Base-by-base conservation (phyloP, 371 early-diverging fungal species). In the Mortierella sp. region DNA sequence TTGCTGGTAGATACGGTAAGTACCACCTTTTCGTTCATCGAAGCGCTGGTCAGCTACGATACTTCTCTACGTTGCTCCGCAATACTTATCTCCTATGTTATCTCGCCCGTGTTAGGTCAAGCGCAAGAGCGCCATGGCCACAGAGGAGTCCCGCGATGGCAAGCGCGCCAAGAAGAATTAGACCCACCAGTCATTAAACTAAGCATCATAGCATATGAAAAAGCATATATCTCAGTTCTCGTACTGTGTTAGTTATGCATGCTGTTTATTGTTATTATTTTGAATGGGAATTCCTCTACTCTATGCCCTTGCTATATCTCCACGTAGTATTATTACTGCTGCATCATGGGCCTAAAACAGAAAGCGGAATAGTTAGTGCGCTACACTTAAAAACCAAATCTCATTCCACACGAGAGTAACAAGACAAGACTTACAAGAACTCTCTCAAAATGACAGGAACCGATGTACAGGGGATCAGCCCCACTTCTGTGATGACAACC, bases 401-500 rank as follows among this genome's bases (percentile, higher is more conserved):
- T 11, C 41, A n/a, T 4, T 34, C 6, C 41, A 30, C 5, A 24
- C 12, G n/a, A 34, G 46, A 47, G 9, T 0, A 56, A 34, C 23
- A 34, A 47, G 3, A n/a, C n/a, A 21, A 2, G 44, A 61, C 66
- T 51, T 72, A 71, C 65, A 70, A 50, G 66, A 75, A 79, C 55
- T 79, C 80, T 67, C 80, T 69, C 51, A 82, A 69, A 84, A 94
- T 93, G 37, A 94, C 94, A 23, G 95, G 92, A 19, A 95, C 95
- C 58, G 92, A 92, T 23, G 97, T 96, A 70, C 92, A 92, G n/a
- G 98, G 97, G 68, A 97, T 93, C 75, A 93, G 76, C 39, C 99
- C 99, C 9, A 94, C 90, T 83, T 99, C 99, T 24, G 97, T 96
- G 15, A 97, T 87, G 28, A 98, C 93, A 48, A 95, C 86, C 5